Evolutionary conservation across 2,329 filamentous ascomycete species (phyloP), one percentile per base, ranked within the genome.

Genomic region (Fusarium compactum): DNA sequence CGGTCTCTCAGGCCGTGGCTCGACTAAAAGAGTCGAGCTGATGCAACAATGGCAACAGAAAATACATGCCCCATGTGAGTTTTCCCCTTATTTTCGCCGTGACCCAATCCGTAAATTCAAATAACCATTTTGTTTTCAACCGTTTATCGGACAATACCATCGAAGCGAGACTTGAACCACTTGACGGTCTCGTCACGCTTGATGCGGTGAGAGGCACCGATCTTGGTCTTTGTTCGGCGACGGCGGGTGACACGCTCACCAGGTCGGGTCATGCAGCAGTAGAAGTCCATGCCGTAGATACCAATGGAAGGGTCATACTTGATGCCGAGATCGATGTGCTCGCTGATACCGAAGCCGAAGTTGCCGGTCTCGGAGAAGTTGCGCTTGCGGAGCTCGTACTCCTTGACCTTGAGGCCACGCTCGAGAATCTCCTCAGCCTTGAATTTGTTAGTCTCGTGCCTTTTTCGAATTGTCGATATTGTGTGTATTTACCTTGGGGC

Each of bases 201-300:
- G 91, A 99, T 97, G 82, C 91, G 90, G 92, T 99, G 96, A 85
- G 85, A 88, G 81, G 92, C 83, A 82, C 96, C 96, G 82, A 99
- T 91, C 80, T 85, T 89, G 87, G 90, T 88, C 90, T 97, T 92
- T 87, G 87, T 90, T 81, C 95, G 94, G 84, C 95, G 92, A 82
- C 96, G 94, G 89, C 94, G 95, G 84, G 93, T 92, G 83, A 99
- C 94, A 84, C 96, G 95, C 90, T 97, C 95, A 87, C 96, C 96
- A 80, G 95, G 96, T 81, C 96, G 95, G 89, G 94, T 97, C 96
- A 99, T 99, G 94, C 95, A 98, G 93, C 92, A 95, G 92, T 98
- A 99, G 88, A 99, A 99, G 88, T 99, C 96, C 96, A 99, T 99
- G 84, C 96, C 95, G 90, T 97, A 98, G 85, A 98, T 98, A 91